Evolutionary conservation across 768 basidiomycete species (phyloP).

Genomic region (Boletus reticuloceps): DNA sequence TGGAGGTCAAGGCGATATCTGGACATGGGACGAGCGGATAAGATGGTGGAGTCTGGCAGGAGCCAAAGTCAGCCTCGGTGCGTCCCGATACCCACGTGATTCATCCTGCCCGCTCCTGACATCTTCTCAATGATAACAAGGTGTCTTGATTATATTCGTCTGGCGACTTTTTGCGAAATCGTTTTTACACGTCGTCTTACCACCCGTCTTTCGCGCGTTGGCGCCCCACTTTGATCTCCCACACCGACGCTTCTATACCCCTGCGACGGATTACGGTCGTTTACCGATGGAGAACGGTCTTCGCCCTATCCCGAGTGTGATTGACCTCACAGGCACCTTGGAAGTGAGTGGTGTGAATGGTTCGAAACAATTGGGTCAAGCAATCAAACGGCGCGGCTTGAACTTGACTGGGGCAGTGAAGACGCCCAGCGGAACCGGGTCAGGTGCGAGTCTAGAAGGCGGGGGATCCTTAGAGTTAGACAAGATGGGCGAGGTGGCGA

Average conservation of each 20-base stretch:
- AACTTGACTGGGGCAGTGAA: constrained; percentile 4
- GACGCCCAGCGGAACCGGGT: constrained; percentile 17
- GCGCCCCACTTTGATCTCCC: constrained; percentile 71
- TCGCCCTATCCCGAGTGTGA: constrained; percentile 79
- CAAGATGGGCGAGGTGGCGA: constrained; percentile 22
- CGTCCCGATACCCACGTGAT: constrained; percentile 4
- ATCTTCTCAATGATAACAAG: constrained; percentile 32
- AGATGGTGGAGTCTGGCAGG: constrained; percentile 38
- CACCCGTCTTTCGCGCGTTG: constrained; percentile 79
- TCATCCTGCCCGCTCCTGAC: neutral
- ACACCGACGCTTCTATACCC: constrained; percentile 82
- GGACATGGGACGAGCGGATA: constrained; percentile 32
- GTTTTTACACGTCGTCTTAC: constrained; percentile 67
- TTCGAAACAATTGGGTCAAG: constrained; percentile 31
- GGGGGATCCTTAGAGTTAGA: constrained; percentile 27
- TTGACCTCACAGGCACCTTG: constrained; percentile 62
- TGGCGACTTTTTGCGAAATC: constrained; percentile 91
- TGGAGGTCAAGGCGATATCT: constrained; percentile 47
- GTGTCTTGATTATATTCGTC: constrained; percentile 73
- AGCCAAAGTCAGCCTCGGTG: constrained; percentile 43
- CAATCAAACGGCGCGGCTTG: constrained; percentile 24
- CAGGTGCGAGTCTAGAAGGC: constrained; percentile 25
- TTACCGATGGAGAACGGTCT: constrained; percentile 61
- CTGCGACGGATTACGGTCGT: constrained; percentile 82
- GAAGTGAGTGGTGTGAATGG: constrained; percentile 41